phyloP scores from a whole-genome alignment of 148 eudicot species.

The Pharnaceum exiguum region DNA sequence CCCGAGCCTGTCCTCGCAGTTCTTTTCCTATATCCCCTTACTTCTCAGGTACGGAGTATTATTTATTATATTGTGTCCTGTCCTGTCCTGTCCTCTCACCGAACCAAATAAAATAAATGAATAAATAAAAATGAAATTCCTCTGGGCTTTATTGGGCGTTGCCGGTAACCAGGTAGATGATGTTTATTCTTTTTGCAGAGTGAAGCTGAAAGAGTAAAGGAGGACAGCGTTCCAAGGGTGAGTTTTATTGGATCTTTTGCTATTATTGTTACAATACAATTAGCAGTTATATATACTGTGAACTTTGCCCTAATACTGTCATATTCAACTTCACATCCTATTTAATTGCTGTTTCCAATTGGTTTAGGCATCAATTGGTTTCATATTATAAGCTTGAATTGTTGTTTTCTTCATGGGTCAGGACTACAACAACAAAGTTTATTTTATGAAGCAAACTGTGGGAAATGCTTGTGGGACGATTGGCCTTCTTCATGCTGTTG shows the following conservation, averaged over 20 bases:
- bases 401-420: conserved; percentile 24
- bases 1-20: conserved; percentile 93
- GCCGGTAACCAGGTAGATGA: too few species aligned
- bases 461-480: conserved; percentile 99
- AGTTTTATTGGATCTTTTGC: conserved; percentile 20
- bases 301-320: too few species aligned
- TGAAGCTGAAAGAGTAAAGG: conserved; percentile 78
- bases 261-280: too few species aligned
- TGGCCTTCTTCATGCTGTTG: conserved; percentile 94
- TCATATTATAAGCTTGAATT: too few species aligned
- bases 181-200: conserved; percentile 36
- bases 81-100: not conserved
- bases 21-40: conserved; percentile 72
- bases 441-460: conserved; percentile 94
- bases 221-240: conserved; percentile 58
- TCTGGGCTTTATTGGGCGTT: too few species aligned
- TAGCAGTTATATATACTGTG: too few species aligned
- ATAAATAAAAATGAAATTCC: too few species aligned
- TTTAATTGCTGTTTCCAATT: too few species aligned
- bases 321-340: too few species aligned
- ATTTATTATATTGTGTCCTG: not conserved
- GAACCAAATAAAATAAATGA: too few species aligned
- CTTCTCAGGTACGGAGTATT: conserved; percentile 43
- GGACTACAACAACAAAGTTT: conserved; percentile 55
- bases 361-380: too few species aligned